These are phyloP conservation scores for Takashimella tepidaria DNA, from an alignment of 1,284 basidiomycete genomes.

Conservation along the genomic window DNA sequence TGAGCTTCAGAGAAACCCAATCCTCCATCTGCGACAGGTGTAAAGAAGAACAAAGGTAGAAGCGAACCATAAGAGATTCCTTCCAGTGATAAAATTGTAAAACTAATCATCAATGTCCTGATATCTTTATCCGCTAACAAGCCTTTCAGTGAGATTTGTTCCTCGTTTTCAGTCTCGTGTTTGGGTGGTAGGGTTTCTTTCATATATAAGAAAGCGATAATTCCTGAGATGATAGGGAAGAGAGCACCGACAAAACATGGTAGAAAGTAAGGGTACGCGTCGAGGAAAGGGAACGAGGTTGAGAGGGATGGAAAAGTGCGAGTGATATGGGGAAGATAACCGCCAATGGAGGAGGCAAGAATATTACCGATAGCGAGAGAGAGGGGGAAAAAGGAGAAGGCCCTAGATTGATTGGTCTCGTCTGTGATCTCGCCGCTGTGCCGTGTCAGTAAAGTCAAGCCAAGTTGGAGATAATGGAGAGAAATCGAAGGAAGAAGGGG, in stretches of 20 bases:
- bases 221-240: slow-evolving; percentile 24
- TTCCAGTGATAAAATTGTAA: slow-evolving; percentile 32
- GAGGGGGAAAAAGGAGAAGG: slow-evolving; percentile 39
- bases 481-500: no score
- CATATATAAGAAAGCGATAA: slow-evolving; percentile 24
- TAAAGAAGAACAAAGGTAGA: slow-evolving; percentile 43
- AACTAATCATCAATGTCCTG: slow-evolving; percentile 29
- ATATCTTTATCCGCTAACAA: slow-evolving; percentile 20
- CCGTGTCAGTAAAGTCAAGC: no score
- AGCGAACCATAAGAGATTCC: slow-evolving; percentile 27
- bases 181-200: slow-evolving; percentile 29
- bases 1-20: slow-evolving; percentile 30
- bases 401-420: slow-evolving; percentile 34
- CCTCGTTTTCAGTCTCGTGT: slow-evolving; percentile 4
- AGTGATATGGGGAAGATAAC: slow-evolving; percentile 12
- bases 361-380: slow-evolving; percentile 35
- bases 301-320: slow-evolving; percentile 17
- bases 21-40: slow-evolving; percentile 33
- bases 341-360: slow-evolving; percentile 33
- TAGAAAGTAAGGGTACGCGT: slow-evolving; percentile 29
- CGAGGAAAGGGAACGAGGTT: slow-evolving; percentile 24
- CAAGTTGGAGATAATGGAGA: no score
- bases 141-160: slow-evolving; percentile 8
- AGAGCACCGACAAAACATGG: slow-evolving; percentile 28
- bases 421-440: slow-evolving; percentile 34